Conservation (phyloP, 352 stramenopile genomes). For the Phytophthora ramorum region DNA sequence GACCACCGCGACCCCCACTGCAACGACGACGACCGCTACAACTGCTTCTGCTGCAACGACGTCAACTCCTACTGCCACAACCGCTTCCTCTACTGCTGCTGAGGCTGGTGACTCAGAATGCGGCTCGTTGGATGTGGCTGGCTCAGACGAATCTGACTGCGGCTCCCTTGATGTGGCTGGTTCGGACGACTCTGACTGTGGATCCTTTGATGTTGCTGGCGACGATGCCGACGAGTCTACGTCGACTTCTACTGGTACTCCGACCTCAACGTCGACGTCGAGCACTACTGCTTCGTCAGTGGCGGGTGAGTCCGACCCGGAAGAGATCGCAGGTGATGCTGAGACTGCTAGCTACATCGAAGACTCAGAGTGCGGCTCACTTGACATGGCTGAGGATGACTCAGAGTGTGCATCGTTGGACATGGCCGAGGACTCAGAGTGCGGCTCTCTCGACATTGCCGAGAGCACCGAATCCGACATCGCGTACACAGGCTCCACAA, state of each 20-base stretch:
- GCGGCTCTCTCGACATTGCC: constrained; percentile 38
- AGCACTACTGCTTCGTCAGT: constrained; percentile 21
- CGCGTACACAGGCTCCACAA: constrained; percentile 30
- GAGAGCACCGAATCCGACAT: constrained; percentile 27
- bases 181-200: constrained; percentile 24
- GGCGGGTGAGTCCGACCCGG: constrained; percentile 20
- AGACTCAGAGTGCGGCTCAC: constrained; percentile 27
- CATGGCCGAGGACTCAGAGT: constrained; percentile 36
- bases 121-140: constrained; percentile 25
- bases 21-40: constrained; percentile 9
- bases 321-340: constrained; percentile 31
- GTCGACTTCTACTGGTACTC: constrained; percentile 13
- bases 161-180: constrained; percentile 29
- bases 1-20: constrained; percentile 8
- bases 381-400: constrained; percentile 30
- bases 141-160: constrained; percentile 28
- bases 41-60: constrained; percentile 1
- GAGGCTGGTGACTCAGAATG: constrained; percentile 31
- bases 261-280: constrained; percentile 21
- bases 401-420: constrained; percentile 36
- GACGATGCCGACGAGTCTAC: constrained; percentile 24
- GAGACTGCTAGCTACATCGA: constrained; percentile 27
- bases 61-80: constrained; percentile 7
- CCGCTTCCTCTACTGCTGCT: constrained; percentile 14
- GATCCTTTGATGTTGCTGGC: constrained; percentile 31